Base-by-base conservation (phyloP, 1,284 basidiomycete genomes). In the Meripilus lineatus region DNA sequence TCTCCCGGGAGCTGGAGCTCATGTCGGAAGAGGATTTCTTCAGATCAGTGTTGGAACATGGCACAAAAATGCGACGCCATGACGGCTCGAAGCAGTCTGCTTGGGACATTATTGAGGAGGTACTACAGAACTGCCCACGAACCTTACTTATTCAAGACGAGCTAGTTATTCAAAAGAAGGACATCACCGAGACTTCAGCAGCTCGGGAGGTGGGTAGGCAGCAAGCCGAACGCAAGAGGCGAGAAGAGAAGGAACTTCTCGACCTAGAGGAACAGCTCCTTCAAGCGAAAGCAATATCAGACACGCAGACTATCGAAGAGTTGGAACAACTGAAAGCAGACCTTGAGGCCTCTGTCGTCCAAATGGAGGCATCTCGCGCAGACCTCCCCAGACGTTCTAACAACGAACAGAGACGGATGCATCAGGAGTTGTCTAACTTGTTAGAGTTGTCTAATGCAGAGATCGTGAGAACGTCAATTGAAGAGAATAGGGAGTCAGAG, bases 81-180 rank as follows among this genome's bases (percentile, higher is more conserved):
- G 20, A 42, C 17, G 34, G 34, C 20, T 43, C 30, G 5, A 10
- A 22, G 17, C 14, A 25, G 33, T 46, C 45, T 36, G 45, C 45
- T 5, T 21, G 43, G 6, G 20, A 30, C 17, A 46, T 46, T 5
- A 38, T 42, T n/a, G 33, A 17, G 13, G 15, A 28, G 3, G 13
- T 36, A 7, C 6, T 48, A 23, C 10, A 34, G 11, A 24, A 22
- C 13, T 11, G 14, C 6, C 45, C 42, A 8, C 15, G 37, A 21
- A 40, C 30, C 10, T 44, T 53, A 3, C 47, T 36, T 20, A 45
- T 55, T 18, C 53, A 57, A 40, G 30, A 22, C 11, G 55, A 53
- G 32, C 24, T 51, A 13, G 49, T 50, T 13, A 38, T 45, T 2
- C 38, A 53, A 23, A 43, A 40, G 21, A 46, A 50, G 33, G 17